These are phyloP conservation scores for Dryas drummondii DNA, from an alignment of 306 rosid species.

Conservation along the genomic window DNA sequence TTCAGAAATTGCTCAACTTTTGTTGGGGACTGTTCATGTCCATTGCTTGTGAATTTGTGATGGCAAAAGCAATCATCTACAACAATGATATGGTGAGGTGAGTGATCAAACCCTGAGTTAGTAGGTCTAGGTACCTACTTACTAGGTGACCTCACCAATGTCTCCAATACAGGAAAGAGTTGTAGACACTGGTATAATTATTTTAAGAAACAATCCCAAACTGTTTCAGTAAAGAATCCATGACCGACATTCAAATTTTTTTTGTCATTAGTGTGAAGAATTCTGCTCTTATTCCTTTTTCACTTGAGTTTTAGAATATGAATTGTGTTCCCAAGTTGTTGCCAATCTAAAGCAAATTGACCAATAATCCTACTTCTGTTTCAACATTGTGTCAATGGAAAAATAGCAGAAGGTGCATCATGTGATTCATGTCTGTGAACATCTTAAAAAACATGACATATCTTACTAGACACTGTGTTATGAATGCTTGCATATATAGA, in stretches of 20 bases:
- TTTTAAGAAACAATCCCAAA: background rate
- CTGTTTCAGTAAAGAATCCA: too few relatives aligned
- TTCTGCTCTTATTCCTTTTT: too few relatives aligned
- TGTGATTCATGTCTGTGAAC: conserved; percentile 10
- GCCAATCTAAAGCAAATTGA: too few relatives aligned
- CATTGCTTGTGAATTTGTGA: background rate
- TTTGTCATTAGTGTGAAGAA: too few relatives aligned
- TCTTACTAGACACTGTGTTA: background rate
- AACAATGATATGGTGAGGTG: background rate
- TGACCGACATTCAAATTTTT: too few relatives aligned
- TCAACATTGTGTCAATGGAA: too few relatives aligned
- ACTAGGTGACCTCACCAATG: conserved; percentile 2
- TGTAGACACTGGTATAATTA: background rate
- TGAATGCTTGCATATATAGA: conserved; percentile 3
- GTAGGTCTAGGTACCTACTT: background rate
- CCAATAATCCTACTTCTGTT: too few relatives aligned
- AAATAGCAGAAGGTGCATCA: background rate
- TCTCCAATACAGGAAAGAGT: background rate
- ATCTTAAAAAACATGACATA: background rate
- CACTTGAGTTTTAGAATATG: too few relatives aligned
- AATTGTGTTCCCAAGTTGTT: too few relatives aligned
- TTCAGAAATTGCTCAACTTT: conserved; percentile 31
- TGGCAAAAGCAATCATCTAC: conserved; percentile 7
- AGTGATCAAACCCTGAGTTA: background rate
- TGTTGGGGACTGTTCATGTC: background rate